Evolutionary conservation across 495 filamentous ascomycete species (phyloP), one percentile per base, ranked within the genome.

Genomic region (Aspergillus avenaceus): DNA sequence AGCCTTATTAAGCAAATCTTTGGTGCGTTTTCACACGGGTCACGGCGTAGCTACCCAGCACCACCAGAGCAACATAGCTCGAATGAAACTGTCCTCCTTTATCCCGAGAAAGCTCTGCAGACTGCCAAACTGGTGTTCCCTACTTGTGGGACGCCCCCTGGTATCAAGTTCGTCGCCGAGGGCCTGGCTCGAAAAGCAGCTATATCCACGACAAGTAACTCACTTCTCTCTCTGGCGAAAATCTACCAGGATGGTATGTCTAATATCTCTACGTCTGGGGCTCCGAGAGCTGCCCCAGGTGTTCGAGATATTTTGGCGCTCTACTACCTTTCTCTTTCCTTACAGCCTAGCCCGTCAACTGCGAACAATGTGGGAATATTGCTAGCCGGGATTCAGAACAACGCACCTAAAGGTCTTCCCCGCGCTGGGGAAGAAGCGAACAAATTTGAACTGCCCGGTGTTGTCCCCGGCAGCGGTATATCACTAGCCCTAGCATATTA

Each of bases 241-340:
- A 97, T 99, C 38, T 97, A 95, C 56, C 93, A 99, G 66, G 93
- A 99, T 71, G 86, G 91, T n/a, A 96, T 97, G 88, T 77, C 90
- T 6, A 91, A 82, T 52, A 82, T 84, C 26, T 82, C 81, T 14
- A 69, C 79, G 27, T 70, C 77, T 2, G 77, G 83, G 25, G 74
- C 77, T 29, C 73, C 75, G 19, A 73, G 84, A 32, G 72, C 84
- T 9, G 79, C 85, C 3, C 83, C 86, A 32, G 85, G 88, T 2
- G 90, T 97, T 6, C 84, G 90, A 25, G 93, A 99, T 56, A 99
- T 99, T 36, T 67, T 99, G 13, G 90, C 91, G 3, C 79, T 99
- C 9, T 99, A 99, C 60, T 99, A 99, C 56, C 78, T 99, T 2
- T 97, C 95, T 5, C 75, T 99, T 19, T 95, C 95, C 0, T 77